Conservation (phyloP, 768 basidiomycete species). For the Boletus pseudopeckii region DNA sequence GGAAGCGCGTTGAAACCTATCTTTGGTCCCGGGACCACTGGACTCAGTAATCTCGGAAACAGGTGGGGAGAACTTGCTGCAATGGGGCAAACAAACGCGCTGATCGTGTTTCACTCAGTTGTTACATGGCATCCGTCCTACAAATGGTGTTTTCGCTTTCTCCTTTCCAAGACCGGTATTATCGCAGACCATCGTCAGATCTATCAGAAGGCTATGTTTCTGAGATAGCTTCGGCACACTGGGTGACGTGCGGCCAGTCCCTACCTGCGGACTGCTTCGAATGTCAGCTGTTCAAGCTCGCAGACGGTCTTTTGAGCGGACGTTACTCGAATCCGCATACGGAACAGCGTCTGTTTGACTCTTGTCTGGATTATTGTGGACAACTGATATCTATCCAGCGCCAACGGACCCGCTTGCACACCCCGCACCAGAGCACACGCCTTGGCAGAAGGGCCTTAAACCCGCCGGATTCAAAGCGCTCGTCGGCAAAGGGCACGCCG, state of each 20-base stretch:
- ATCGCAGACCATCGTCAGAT: slow-evolving; percentile 22
- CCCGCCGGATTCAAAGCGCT: slow-evolving; percentile 85
- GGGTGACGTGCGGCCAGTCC: slow-evolving; percentile 54
- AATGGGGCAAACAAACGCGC: neutral
- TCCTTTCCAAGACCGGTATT: slow-evolving; percentile 73
- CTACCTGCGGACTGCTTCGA: slow-evolving; percentile 87
- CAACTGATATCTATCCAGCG: slow-evolving; percentile 15
- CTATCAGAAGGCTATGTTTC: slow-evolving; percentile 7
- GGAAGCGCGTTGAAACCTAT: slow-evolving; percentile 86
- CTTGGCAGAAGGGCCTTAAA: slow-evolving; percentile 71
- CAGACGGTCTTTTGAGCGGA: slow-evolving; percentile 89
- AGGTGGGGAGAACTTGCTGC: slow-evolving; percentile 42
- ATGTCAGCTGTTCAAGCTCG: slow-evolving; percentile 91
- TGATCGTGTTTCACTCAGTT: slow-evolving; percentile 45
- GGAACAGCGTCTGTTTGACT: slow-evolving; percentile 19
- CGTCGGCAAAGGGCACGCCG: slow-evolving; percentile 88
- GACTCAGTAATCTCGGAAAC: slow-evolving; percentile 90
- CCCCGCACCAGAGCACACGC: slow-evolving; percentile 19
- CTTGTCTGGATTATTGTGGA: slow-evolving; percentile 4
- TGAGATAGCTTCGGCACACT: slow-evolving; percentile 48
- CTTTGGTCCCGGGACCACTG: slow-evolving; percentile 86
- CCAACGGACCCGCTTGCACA: slow-evolving; percentile 35
- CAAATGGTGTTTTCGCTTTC: slow-evolving; percentile 84
- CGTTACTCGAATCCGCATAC: slow-evolving; percentile 73
- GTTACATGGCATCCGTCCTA: slow-evolving; percentile 95